Evolutionary conservation across 345 rosid species (phyloP), one percentile per base, ranked within the genome.

Genomic region (Erodium maritimum): DNA sequence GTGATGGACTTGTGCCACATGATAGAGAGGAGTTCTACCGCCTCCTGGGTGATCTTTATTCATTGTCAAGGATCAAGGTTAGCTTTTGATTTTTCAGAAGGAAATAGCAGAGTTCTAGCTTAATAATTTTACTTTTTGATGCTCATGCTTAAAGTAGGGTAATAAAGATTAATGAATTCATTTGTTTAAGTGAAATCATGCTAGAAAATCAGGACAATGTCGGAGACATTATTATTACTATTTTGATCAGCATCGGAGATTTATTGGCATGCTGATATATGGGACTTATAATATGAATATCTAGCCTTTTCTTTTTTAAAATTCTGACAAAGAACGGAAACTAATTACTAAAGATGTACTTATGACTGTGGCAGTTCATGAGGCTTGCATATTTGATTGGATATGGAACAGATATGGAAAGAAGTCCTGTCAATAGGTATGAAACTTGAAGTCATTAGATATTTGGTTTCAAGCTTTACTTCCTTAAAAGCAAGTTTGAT

Each of bases 361-460:
- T 61, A 21, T 72, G 55, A 19, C 64, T 67, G 21, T 82, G 78
- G 74, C 91, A 93, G 99, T 93, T 89, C 78, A 79, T 85, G 90
- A 83, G 99, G 79, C 90, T 93, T 61, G 95, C 95, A 25, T 93
- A 85, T 78, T 74, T 93, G 65, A 74, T 87, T 70, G 99, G 99
- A 67, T 83, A 83, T 74, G 99, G 94, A 74, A 66, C 79, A 61
- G 82, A 85, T 72, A 77, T 93, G 55, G 95, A 89, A 82, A 87
- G 82, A 79, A 89, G 99, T 75, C 95, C 99, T 57, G 79, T 85
- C 60, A 93, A 93, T 82, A 93, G 99, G 95, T 87, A 76, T 57
- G 8, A 29, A 13, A 34, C 59, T 58, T 55, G 34, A 29, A 29
- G 34, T 8, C 34, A 3, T 42, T 42, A 14, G 3, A 42, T 9